Percentiles rank a stretch among this genome's conserved stretches.
phyloP scores from a whole-genome alignment of 345 rosid species.

The Pistacia integerrima region DNA sequence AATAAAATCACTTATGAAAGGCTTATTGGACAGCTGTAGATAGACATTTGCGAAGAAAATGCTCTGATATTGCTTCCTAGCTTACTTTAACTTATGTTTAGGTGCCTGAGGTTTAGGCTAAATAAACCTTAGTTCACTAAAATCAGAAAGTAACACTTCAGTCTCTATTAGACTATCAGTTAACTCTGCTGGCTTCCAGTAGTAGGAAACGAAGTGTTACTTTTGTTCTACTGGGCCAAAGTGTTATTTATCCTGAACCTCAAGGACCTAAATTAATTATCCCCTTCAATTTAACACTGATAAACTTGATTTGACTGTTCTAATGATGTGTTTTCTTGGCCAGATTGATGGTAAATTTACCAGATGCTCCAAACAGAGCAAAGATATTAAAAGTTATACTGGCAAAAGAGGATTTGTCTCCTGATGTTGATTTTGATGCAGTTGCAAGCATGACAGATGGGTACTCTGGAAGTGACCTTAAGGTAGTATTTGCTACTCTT shows the following conservation, averaged over 20 bases:
- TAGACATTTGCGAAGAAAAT: background rate
- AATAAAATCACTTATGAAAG: background rate
- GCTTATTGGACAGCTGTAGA: background rate
- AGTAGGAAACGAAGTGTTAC: too few relatives aligned
- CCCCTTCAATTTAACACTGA: too few relatives aligned
- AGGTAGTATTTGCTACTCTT: constrained; percentile 42
- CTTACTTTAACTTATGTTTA: background rate
- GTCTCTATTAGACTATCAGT: too few relatives aligned
- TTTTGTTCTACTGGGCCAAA: too few relatives aligned
- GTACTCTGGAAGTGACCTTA: constrained; percentile 93
- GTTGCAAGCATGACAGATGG: constrained; percentile 83
- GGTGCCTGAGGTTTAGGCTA: too few relatives aligned
- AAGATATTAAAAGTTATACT: constrained; percentile 77
- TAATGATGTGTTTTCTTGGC: constrained; percentile 16
- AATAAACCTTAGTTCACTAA: too few relatives aligned
- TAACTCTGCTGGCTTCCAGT: too few relatives aligned
- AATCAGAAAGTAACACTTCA: too few relatives aligned
- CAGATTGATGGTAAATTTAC: constrained; percentile 90
- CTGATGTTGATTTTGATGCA: constrained; percentile 69
- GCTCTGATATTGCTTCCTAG: background rate
- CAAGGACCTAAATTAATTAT: too few relatives aligned
- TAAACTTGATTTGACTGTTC: background rate
- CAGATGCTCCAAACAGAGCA: constrained; percentile 83
- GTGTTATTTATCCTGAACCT: too few relatives aligned
- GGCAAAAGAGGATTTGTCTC: constrained; percentile 77